Evolutionary conservation across 768 basidiomycete genomes (phyloP).

Genomic region (Mycena rebaudengoi): DNA sequence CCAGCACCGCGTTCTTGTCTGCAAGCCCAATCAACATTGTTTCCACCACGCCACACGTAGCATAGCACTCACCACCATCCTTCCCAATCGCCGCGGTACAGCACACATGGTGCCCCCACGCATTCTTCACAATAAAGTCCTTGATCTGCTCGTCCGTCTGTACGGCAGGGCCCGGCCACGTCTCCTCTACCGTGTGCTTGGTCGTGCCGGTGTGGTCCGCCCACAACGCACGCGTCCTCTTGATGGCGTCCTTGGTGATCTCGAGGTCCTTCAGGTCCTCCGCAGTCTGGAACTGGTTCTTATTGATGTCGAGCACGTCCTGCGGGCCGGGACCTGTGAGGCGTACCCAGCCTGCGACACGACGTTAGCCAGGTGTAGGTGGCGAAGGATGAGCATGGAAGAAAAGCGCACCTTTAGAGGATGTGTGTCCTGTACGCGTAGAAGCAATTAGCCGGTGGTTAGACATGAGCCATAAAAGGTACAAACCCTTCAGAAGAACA

Average conservation of each 20-base stretch:
- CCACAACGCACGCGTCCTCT: conserved; percentile 17
- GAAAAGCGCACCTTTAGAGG: background rate
- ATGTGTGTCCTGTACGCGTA: background rate
- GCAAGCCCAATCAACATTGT: background rate
- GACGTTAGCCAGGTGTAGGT: too few relatives aligned
- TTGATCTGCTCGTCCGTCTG: conserved; percentile 12
- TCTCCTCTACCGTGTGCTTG: background rate
- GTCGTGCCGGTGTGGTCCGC: conserved; percentile 4
- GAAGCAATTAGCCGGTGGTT: background rate
- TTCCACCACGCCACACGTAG: background rate
- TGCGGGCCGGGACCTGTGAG: conserved; percentile 17
- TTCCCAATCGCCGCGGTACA: conserved; percentile 17
- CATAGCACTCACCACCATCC: background rate
- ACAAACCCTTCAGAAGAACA: conserved; percentile 9
- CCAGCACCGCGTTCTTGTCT: conserved; percentile 23
- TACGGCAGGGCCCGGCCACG: conserved; percentile 15
- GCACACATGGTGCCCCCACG: conserved; percentile 22
- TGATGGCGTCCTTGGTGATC: conserved; percentile 2
- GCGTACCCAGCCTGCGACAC: conserved; percentile 17
- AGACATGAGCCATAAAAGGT: too few relatives aligned
- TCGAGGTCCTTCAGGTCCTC: conserved; percentile 7
- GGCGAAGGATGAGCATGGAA: background rate
- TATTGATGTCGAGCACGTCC: conserved; percentile 20
- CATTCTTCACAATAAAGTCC: conserved; percentile 15
- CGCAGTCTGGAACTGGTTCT: conserved; percentile 17